phyloP scores from a whole-genome alignment of 1,139 yeast genomes.

The Saccharomyces hybrid region DNA sequence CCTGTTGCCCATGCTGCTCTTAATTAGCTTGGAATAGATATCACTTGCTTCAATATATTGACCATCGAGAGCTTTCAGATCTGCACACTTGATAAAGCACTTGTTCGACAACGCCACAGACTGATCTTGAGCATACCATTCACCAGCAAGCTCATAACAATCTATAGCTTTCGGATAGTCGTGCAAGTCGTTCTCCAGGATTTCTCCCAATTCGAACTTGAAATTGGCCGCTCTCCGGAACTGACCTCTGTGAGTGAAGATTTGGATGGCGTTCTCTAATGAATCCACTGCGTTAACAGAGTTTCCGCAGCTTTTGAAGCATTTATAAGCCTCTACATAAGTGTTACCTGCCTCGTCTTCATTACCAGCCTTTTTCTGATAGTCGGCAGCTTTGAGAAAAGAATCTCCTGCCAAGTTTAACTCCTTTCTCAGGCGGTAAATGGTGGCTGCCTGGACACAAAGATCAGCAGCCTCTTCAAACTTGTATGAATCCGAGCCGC shows the following conservation, averaged over 20 bases:
- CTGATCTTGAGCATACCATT: conserved; percentile 89
- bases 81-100: conserved; percentile 85
- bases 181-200: conserved; percentile 67
- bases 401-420: conserved; percentile 66
- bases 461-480: conserved; percentile 90
- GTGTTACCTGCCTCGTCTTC: conserved; percentile 92
- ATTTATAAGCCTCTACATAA: conserved; percentile 84
- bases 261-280: conserved; percentile 66
- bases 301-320: conserved; percentile 60
- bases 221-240: conserved; percentile 95
- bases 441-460: conserved; percentile 85
- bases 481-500: conserved; percentile 53
- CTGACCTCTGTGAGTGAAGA: conserved; percentile 85
- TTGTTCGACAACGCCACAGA: conserved; percentile 88
- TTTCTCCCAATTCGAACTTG: conserved; percentile 80
- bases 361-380: conserved; percentile 66
- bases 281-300: conserved; percentile 77
- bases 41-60: conserved; percentile 69
- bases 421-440: conserved; percentile 70
- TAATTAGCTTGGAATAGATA: conserved; percentile 68
- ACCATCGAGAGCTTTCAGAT: conserved; percentile 69
- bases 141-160: conserved; percentile 90
- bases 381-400: conserved; percentile 77
- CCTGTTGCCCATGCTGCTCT: conserved; percentile 65
- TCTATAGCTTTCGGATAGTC: conserved; percentile 63